Percentiles rank a stretch among this genome's conserved stretches.
These are phyloP conservation scores for Choanephora cucurbitarum DNA, from an alignment of 371 early-diverging fungal species.

Conservation along the genomic window DNA sequence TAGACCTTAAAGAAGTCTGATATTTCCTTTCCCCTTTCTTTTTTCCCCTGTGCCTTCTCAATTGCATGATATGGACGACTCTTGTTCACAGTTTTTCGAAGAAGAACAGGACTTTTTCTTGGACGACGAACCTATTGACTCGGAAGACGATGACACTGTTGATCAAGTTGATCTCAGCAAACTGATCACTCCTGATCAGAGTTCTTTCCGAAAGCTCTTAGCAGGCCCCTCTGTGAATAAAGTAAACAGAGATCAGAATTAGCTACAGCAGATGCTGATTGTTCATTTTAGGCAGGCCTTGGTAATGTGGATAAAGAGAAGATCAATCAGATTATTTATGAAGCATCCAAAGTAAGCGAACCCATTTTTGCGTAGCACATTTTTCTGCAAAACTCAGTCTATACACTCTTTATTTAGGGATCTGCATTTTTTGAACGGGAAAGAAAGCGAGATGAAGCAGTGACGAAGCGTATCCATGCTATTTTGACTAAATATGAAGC, in stretches of 20 bases:
- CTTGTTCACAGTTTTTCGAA: conserved; percentile 36
- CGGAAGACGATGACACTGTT: neutral
- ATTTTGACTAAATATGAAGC: conserved; percentile 45
- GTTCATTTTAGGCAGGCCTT: conserved; percentile 52
- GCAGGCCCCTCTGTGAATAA: conserved; percentile 46
- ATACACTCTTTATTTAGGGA: conserved; percentile 36
- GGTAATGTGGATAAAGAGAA: conserved; percentile 44
- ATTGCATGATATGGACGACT: conserved; percentile 3
- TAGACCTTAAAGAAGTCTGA: too few relatives aligned
- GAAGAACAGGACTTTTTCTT: conserved; percentile 42
- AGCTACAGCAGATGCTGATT: too few relatives aligned
- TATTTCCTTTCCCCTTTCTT: too few relatives aligned
- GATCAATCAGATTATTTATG: conserved; percentile 58
- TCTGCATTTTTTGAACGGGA: conserved; percentile 64
- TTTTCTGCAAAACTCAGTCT: neutral
- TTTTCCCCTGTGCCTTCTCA: too few relatives aligned
- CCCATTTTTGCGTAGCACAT: too few relatives aligned
- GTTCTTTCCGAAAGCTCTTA: conserved; percentile 33
- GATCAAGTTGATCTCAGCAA: conserved; percentile 6
- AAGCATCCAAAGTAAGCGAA: conserved; percentile 54
- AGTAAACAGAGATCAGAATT: conserved; percentile 24
- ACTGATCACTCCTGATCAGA: conserved; percentile 3
- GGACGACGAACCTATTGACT: conserved; percentile 22
- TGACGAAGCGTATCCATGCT: conserved; percentile 48
- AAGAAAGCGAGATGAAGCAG: conserved; percentile 45